Percentiles rank a stretch among this genome's conserved stretches.
Evolutionary conservation across 2,329 filamentous ascomycete species (phyloP).

Genomic region (Penicillium sp.): DNA sequence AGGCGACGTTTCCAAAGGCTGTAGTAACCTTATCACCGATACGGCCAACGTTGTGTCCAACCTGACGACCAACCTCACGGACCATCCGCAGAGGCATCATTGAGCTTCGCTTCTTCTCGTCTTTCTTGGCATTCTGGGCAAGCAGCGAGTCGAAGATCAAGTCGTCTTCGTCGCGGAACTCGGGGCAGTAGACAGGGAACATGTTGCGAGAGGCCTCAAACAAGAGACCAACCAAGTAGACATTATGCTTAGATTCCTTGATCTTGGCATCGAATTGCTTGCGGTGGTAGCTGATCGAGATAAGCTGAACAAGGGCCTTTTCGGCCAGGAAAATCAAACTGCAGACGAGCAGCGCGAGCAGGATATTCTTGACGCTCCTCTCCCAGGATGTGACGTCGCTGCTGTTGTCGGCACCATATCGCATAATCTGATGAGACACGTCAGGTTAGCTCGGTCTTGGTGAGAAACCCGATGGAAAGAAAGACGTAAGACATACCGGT

Average conservation of each 20-base stretch:
- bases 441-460: background rate
- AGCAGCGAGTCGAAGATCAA: conserved; percentile 84
- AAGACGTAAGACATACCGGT: conserved; percentile 44
- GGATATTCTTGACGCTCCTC: conserved; percentile 60
- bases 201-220: conserved; percentile 88
- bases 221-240: conserved; percentile 78
- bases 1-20: conserved; percentile 88
- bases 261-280: conserved; percentile 73
- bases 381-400: conserved; percentile 54
- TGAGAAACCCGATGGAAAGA: background rate
- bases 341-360: conserved; percentile 61
- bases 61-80: conserved; percentile 53
- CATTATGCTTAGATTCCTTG: conserved; percentile 85
- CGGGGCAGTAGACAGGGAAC: conserved; percentile 89
- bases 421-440: conserved; percentile 44
- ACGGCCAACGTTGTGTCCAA: conserved; percentile 74
- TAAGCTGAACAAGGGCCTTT: conserved; percentile 65
- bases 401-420: conserved; percentile 45
- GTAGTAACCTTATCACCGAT: conserved; percentile 93
- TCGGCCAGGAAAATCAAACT: conserved; percentile 62
- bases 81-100: conserved; percentile 80
- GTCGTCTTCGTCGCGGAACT: conserved; percentile 91
- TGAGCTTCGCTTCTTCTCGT: conserved; percentile 59
- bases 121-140: conserved; percentile 63
- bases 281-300: conserved; percentile 70